Evolutionary conservation across 352 stramenopile species (phyloP), one percentile per base, ranked within the genome.

Genomic region (Blastocystis sp.): DNA sequence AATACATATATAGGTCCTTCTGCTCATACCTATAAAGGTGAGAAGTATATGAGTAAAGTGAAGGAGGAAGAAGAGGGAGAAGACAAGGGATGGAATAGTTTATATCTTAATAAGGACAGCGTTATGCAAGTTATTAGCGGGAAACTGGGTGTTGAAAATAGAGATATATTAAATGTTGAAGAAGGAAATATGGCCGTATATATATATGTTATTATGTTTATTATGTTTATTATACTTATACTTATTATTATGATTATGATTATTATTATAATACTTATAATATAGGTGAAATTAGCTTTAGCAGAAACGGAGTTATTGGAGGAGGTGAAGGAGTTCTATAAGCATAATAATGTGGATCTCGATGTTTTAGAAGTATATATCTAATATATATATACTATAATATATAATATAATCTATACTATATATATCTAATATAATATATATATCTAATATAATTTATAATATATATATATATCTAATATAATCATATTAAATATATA

Each of bases 301-400:
- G 88, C 80, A 34, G 90, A 98, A 72, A 95, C 88, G 19, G 86
- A 93, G 65, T 77, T 96, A 13, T 83, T 97, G 36, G 81, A 93
- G 69, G 86, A 96, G 59, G 96, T 95, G 75, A 86, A 91, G 65
- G 73, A 91, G 39, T 96, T 93, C 65, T 94, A 97, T 65, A 73
- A 79, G 4, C 70, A 83, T 6, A 72, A 94, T 71, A 86, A 86
- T 31, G 77, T 96, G 24, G 81, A 95, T 59, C 71, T 97, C 41
- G 78, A 86, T 24, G 80, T 78, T 18, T 79, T 95, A 67, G 84
- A 94, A 62, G 76, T 76, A 28, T 71, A 75, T 11, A 69, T 87
- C 11, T 4, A 10, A 7, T 11, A 7, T 11, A 11, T 7, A 4
- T 0, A 4, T 56, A 37, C n/a, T n/a, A n/a, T n/a, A n/a, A n/a